Evolutionary conservation across 192 early-diverging fungal species (phyloP).

Genomic region (Coemansia sp.): DNA sequence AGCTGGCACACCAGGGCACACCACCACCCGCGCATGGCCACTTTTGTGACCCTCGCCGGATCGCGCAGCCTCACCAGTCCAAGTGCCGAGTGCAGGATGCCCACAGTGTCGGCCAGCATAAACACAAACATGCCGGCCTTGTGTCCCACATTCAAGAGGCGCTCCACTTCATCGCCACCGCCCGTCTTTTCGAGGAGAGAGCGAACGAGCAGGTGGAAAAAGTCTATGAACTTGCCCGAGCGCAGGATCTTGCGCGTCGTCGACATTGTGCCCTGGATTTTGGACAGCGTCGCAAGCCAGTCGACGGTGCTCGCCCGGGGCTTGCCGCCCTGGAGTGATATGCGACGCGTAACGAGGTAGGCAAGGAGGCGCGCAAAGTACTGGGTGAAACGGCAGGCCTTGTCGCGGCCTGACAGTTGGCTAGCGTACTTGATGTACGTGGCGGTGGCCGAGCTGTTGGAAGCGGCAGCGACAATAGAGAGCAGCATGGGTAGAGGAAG

Average conservation of each 20-base stretch:
- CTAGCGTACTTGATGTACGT: conserved; percentile 57
- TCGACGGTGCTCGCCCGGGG: background rate
- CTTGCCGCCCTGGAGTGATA: conserved; percentile 12
- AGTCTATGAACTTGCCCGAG: conserved; percentile 43
- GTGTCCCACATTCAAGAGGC: conserved; percentile 23
- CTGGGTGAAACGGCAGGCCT: conserved; percentile 78
- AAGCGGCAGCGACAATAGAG: conserved; percentile 1
- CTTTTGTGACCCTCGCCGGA: conserved; percentile 15
- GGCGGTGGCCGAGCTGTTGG: conserved; percentile 24
- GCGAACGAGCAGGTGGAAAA: conserved; percentile 21
- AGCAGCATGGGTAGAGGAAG: background rate
- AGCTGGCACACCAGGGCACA: conserved; percentile 35
- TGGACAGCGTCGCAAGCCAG: conserved; percentile 27
- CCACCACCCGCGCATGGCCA: conserved; percentile 42
- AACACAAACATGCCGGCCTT: conserved; percentile 48
- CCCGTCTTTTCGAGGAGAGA: background rate
- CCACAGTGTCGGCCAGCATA: conserved; percentile 42
- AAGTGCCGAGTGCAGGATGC: conserved; percentile 26
- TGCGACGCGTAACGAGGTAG: conserved; percentile 37
- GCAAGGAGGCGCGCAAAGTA: conserved; percentile 80
- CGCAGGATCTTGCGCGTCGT: conserved; percentile 49
- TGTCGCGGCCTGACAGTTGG: conserved; percentile 72
- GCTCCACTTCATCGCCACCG: conserved; percentile 34
- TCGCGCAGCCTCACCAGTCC: conserved; percentile 24
- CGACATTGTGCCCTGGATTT: conserved; percentile 22